Evolutionary conservation across 345 rosid species (phyloP).

Genomic region (Leavenworthia alabamica): DNA sequence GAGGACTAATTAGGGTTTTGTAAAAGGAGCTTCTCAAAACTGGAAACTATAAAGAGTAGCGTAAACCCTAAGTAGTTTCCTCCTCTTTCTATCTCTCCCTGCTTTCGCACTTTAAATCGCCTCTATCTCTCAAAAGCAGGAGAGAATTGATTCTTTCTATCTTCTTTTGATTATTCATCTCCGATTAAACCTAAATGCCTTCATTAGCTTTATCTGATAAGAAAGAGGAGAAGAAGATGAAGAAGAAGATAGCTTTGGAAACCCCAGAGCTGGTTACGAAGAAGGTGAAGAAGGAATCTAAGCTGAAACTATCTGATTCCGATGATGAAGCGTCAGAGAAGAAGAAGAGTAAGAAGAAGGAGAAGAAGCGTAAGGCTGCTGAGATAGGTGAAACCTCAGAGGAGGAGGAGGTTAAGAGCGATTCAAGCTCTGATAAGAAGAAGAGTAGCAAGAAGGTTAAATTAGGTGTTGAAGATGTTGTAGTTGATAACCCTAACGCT

Average conservation of each 20-base stretch:
- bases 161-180: not conserved
- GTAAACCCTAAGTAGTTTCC: constrained; percentile 4
- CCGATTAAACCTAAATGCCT: constrained; percentile 42
- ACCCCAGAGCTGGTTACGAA: constrained; percentile 37
- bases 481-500: constrained; percentile 57
- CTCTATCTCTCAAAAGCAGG: constrained; percentile 8
- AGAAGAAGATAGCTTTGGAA: constrained; percentile 45
- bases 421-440: constrained; percentile 65
- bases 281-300: constrained; percentile 38
- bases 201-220: constrained; percentile 34
- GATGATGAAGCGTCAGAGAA: constrained; percentile 31
- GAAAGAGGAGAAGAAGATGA: constrained; percentile 61
- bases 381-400: constrained; percentile 39
- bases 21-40: not conserved
- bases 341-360: constrained; percentile 43
- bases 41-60: not conserved
- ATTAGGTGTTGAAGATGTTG: constrained; percentile 37
- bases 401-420: constrained; percentile 52
- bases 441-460: constrained; percentile 44
- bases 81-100: constrained; percentile 13
- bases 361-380: constrained; percentile 54
- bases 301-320: constrained; percentile 26
- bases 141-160: constrained; percentile 10
- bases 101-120: constrained; percentile 9
- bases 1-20: constrained; percentile 8